These are phyloP conservation scores for Hemisphaericaspora nanyangensis DNA, from an alignment of 805 yeast species.

Conservation along the genomic window DNA sequence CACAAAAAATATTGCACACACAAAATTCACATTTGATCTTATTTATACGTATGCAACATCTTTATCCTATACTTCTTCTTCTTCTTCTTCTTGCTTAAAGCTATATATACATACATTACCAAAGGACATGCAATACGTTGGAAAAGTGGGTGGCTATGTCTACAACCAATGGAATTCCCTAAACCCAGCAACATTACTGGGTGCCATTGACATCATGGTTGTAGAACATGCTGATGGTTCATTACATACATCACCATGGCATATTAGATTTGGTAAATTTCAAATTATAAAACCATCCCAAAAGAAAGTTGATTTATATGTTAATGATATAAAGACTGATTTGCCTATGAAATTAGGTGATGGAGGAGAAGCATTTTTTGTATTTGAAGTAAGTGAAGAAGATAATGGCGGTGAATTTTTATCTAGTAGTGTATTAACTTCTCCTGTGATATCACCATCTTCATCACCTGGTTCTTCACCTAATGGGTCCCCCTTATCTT, in stretches of 20 bases:
- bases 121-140: slow-evolving; percentile 86
- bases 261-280: slow-evolving; percentile 92
- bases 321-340: slow-evolving; percentile 76
- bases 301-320: slow-evolving; percentile 84
- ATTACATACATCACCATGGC: slow-evolving; percentile 91
- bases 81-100: neutral
- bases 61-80: too few relatives aligned
- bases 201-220: slow-evolving; percentile 95
- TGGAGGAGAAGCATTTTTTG: slow-evolving; percentile 97
- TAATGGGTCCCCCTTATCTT: slow-evolving; percentile 15
- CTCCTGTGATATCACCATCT: slow-evolving; percentile 73
- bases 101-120: too few relatives aligned
- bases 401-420: slow-evolving; percentile 53
- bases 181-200: slow-evolving; percentile 93
- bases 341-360: slow-evolving; percentile 96
- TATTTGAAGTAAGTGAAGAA: slow-evolving; percentile 70
- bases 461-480: slow-evolving; percentile 55
- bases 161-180: slow-evolving; percentile 96
- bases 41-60: too few relatives aligned
- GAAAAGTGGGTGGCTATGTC: slow-evolving; percentile 90
- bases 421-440: slow-evolving; percentile 75
- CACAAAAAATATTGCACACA: too few relatives aligned
- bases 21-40: too few relatives aligned
- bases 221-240: slow-evolving; percentile 84
- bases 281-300: slow-evolving; percentile 91